Percentiles rank a stretch among this genome's conserved stretches.
These are phyloP conservation scores for Dendrobium huoshanense DNA, from an alignment of 106 monocot genomes.

Conservation along the genomic window DNA sequence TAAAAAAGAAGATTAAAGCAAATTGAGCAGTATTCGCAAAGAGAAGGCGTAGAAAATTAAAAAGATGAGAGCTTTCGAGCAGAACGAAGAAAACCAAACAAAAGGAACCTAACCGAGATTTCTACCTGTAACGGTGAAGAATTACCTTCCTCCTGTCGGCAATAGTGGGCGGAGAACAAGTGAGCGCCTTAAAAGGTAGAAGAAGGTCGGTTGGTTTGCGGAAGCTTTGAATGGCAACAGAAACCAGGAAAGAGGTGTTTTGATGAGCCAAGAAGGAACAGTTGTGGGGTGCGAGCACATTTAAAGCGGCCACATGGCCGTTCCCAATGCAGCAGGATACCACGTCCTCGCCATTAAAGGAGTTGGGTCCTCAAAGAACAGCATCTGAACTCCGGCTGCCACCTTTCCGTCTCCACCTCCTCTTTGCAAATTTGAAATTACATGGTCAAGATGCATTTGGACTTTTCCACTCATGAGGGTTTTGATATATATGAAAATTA, in stretches of 20 bases:
- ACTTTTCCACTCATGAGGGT: too few relatives aligned
- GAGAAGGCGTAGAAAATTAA: neutral
- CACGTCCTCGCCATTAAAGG: too few relatives aligned
- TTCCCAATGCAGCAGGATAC: neutral
- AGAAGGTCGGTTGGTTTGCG: neutral
- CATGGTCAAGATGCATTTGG: too few relatives aligned
- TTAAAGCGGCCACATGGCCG: slow-evolving; percentile 2
- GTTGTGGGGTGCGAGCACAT: neutral
- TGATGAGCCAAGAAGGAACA: neutral
- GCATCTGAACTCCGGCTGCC: neutral
- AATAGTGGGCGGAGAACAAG: neutral
- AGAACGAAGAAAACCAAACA: neutral
- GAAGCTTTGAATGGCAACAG: neutral
- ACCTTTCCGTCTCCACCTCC: too few relatives aligned
- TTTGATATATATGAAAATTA: too few relatives aligned
- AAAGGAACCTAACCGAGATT: neutral
- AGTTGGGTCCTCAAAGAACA: neutral
- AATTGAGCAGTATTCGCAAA: too few relatives aligned
- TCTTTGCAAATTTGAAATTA: too few relatives aligned
- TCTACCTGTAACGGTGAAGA: neutral
- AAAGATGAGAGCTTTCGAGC: neutral
- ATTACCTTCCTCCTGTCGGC: neutral
- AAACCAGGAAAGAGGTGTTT: neutral
- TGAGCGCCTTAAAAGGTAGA: neutral
- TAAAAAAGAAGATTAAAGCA: neutral